These are phyloP conservation scores for Phytophthora hybrid DNA, from an alignment of 352 stramenopile genomes.

Conservation along the genomic window DNA sequence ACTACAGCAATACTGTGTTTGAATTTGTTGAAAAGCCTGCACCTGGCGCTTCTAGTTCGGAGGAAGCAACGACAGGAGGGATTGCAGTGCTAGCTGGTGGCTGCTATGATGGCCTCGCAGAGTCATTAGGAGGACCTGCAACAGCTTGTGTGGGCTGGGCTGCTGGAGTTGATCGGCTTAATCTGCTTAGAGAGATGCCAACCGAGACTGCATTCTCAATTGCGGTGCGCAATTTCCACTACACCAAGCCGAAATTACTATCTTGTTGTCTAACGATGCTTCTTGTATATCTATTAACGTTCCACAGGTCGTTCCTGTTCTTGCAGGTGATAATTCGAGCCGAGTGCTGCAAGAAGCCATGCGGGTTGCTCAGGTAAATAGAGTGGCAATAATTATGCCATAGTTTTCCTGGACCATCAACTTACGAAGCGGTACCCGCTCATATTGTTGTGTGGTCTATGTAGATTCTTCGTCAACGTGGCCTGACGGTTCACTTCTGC, in stretches of 20 bases:
- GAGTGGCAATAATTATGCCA: neutral
- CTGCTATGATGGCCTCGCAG: conserved; percentile 83
- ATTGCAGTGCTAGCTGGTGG: conserved; percentile 87
- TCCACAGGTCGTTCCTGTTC: conserved; percentile 73
- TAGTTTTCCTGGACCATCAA: neutral
- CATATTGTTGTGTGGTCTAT: neutral
- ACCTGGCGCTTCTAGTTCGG: conserved; percentile 3
- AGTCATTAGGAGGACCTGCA: conserved; percentile 67
- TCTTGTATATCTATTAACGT: conserved; percentile 4
- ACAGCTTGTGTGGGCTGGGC: conserved; percentile 87
- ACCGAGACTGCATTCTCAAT: conserved; percentile 43
- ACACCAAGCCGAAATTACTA: neutral
- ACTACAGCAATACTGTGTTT: conserved; percentile 92
- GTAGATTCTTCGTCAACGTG: conserved; percentile 63
- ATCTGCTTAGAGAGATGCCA: conserved; percentile 57
- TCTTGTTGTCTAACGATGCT: conserved; percentile 10
- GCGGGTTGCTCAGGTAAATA: conserved; percentile 60
- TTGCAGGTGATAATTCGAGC: conserved; percentile 51
- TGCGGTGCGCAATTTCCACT: conserved; percentile 46
- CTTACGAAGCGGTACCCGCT: neutral
- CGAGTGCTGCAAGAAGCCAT: conserved; percentile 70
- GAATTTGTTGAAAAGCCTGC: conserved; percentile 80
- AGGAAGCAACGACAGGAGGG: conserved; percentile 42
- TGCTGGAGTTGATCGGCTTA: conserved; percentile 83
- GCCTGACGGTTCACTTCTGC: conserved; percentile 83